Evolutionary conservation across 1,284 basidiomycete species (phyloP).

Genomic region (Rhodotorula sp.): DNA sequence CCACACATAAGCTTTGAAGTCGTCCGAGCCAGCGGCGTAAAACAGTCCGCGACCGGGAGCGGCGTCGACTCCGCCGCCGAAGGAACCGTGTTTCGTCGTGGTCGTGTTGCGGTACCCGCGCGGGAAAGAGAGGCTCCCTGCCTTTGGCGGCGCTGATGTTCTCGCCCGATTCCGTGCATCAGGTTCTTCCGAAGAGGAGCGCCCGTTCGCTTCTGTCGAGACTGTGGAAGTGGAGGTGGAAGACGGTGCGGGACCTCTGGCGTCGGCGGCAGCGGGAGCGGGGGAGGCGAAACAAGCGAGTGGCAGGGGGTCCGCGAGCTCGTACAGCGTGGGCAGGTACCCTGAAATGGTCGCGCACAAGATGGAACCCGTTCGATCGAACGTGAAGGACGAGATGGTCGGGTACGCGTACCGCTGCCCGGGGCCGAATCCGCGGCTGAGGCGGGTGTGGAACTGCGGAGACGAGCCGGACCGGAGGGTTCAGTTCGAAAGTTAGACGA

Average conservation of each 20-base stretch:
- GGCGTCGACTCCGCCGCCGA: slow-evolving; percentile 56
- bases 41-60: slow-evolving; percentile 53
- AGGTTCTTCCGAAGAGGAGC: slow-evolving; percentile 44
- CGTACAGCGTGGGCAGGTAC: slow-evolving; percentile 66
- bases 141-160: slow-evolving; percentile 30
- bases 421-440: neutral
- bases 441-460: neutral
- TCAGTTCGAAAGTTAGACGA: neutral
- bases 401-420: neutral
- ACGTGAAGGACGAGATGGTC: slow-evolving; percentile 19
- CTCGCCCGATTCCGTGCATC: too few species aligned
- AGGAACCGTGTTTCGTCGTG: slow-evolving; percentile 77
- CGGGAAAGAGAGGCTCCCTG: slow-evolving; percentile 40
- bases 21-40: slow-evolving; percentile 71
- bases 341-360: slow-evolving; percentile 21
- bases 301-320: slow-evolving; percentile 65
- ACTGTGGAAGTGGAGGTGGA: slow-evolving; percentile 44
- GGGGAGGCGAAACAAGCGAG: slow-evolving; percentile 58
- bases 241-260: slow-evolving; percentile 39
- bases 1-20: slow-evolving; percentile 78
- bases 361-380: slow-evolving; percentile 53
- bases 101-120: slow-evolving; percentile 66
- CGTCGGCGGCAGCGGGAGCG: neutral
- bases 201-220: too few species aligned
- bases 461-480: neutral